These are phyloP conservation scores for Vitis rotundifolia DNA, from an alignment of 164 flowering plant species.

Conservation along the genomic window DNA sequence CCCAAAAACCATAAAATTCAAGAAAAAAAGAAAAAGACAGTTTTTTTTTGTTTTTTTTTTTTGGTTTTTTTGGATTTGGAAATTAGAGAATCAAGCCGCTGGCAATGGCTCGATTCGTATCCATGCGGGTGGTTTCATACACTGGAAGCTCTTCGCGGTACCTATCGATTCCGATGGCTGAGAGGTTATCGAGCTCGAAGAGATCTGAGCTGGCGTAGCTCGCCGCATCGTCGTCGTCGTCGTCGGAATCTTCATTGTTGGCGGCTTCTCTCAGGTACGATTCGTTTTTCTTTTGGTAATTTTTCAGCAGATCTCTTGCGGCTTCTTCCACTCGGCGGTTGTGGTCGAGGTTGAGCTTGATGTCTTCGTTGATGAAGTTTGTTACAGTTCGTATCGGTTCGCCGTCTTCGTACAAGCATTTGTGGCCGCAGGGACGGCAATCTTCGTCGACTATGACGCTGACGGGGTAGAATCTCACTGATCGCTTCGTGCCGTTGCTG, in stretches of 20 bases:
- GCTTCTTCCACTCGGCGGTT: constrained; percentile 22
- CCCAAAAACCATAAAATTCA: constrained; percentile 46
- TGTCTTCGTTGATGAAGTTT: neutral
- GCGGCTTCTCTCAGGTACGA: constrained; percentile 24
- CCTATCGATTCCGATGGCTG: constrained; percentile 61
- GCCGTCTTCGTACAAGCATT: constrained; percentile 31
- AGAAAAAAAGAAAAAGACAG: constrained; percentile 8
- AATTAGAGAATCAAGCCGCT: constrained; percentile 62
- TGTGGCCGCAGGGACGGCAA: constrained; percentile 55
- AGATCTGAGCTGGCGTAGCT: constrained; percentile 92
- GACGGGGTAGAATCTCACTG: constrained; percentile 79
- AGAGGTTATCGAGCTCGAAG: constrained; percentile 80
- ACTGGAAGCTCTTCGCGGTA: constrained; percentile 84
- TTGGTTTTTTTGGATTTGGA: neutral
- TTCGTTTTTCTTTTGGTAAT: constrained; percentile 24
- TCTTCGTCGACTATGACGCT: constrained; percentile 70
- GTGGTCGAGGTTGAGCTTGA: constrained; percentile 2
- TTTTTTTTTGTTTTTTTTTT: neutral
- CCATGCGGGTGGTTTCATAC: constrained; percentile 80
- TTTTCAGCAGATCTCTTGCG: constrained; percentile 27
- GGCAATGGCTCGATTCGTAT: constrained; percentile 70
- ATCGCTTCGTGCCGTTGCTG: constrained; percentile 41
- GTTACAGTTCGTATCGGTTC: neutral
- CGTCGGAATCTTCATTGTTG: constrained; percentile 9
- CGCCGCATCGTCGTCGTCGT: constrained; percentile 58